These are phyloP conservation scores for Moniliophthora roreri DNA, from an alignment of 1,284 basidiomycete genomes.

Conservation along the genomic window DNA sequence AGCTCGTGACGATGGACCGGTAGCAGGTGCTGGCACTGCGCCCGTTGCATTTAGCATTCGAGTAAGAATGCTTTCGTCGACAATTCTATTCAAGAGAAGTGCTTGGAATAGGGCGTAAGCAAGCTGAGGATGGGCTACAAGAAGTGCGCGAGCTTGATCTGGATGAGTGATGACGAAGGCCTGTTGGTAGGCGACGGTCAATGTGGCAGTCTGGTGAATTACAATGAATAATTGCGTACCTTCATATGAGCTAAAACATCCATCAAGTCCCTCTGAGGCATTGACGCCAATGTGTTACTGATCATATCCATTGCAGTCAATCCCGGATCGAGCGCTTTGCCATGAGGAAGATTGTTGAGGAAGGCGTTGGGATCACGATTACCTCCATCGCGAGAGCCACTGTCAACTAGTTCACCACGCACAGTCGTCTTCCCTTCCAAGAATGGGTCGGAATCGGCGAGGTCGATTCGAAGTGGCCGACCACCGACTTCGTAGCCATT, in stretches of 20 bases:
- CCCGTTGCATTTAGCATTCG: constrained; percentile 47
- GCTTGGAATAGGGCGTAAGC: constrained; percentile 97
- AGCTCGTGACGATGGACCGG: constrained; percentile 27
- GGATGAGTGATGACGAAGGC: constrained; percentile 89
- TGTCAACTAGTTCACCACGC: constrained; percentile 40
- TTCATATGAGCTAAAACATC: constrained; percentile 99
- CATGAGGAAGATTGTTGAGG: constrained; percentile 71
- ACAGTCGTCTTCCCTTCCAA: constrained; percentile 66
- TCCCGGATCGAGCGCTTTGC: constrained; percentile 79
- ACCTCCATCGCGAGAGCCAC: constrained; percentile 46
- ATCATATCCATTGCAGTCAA: constrained; percentile 82
- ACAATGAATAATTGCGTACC: constrained; percentile 46
- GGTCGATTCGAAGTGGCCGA: constrained; percentile 81
- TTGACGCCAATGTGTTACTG: constrained; percentile 82
- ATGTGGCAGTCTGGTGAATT: neutral
- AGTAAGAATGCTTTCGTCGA: constrained; percentile 83
- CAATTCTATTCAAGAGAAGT: constrained; percentile 91
- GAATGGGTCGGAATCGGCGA: constrained; percentile 63
- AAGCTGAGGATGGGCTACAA: constrained; percentile 87
- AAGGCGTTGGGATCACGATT: constrained; percentile 50
- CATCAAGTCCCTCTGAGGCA: constrained; percentile 84
- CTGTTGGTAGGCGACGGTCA: constrained; percentile 36
- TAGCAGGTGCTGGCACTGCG: constrained; percentile 34
- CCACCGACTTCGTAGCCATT: constrained; percentile 83
- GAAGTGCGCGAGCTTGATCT: constrained; percentile 82